Evolutionary conservation across 495 filamentous ascomycete species (phyloP), one percentile per base, ranked within the genome.

Genomic region (Pseudevernia furfuracea): DNA sequence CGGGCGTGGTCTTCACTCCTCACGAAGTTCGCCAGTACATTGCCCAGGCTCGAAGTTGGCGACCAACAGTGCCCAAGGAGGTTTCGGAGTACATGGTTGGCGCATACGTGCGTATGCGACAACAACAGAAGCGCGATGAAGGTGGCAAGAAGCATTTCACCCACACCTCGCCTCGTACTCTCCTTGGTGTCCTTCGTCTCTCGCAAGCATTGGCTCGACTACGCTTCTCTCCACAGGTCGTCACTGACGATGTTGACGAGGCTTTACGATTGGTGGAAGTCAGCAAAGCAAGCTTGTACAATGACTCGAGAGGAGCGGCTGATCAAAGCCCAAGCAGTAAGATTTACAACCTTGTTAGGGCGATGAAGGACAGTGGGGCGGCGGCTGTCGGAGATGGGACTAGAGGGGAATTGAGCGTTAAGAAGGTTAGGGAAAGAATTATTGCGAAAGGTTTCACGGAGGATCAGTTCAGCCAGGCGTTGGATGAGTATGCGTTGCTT

Each of bases 381-480:
- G 91, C 88, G 30, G 89, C 88, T 25, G 82, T 83, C 28, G 88
- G 85, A 38, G 88, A 87, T 66, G 86, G 84, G 2, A 82, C 85
- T 5, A 77, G 85, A 8, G 87, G 90, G 6, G 91, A 95, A 75
- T 74, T 98, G 67, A 93, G 87, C 75, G 81, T 98, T 80, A 80
- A 87, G 66, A 88, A 88, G 73, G 89, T 98, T 43, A 81, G 91
- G 68, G 92, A 97, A 72, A 73, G 94, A 49, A 91, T 97, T 36
- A 80, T 97, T 67, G 94, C 91, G 36, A 97, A 96, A 81, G 95
- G 95, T 12, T 98, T 97, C 70, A 97, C 95, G 7, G 88, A 91
- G 68, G 89, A 96, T 76, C 92, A 97, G 73, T 89, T 96, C 75
- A 81, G 86, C 59, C 83, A 83, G 66, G 88, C 91, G 44, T 81